Conservation (phyloP, 2,329 filamentous ascomycete species). For the Zymoseptoria crescenta region DNA sequence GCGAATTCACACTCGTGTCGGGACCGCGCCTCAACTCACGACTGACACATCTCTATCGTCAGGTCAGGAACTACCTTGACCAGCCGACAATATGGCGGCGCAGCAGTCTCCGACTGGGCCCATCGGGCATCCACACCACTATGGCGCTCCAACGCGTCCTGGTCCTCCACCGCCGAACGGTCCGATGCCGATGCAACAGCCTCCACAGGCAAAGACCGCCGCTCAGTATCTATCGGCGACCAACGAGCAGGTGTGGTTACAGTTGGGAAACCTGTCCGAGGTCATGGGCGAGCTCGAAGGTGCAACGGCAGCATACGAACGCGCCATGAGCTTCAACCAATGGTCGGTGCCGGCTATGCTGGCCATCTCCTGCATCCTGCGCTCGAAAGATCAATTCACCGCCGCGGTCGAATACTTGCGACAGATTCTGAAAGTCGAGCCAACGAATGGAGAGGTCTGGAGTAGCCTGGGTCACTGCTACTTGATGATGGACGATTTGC, state of each 20-base stretch:
- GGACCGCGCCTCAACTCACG: not conserved
- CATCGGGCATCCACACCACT: constrained; percentile 54
- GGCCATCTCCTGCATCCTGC: constrained; percentile 82
- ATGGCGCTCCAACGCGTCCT: constrained; percentile 58
- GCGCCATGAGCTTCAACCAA: constrained; percentile 76
- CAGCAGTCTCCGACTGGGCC: constrained; percentile 73
- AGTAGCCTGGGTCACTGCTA: constrained; percentile 96
- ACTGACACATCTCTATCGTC: not conserved
- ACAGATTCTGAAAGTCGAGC: constrained; percentile 82
- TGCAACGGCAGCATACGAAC: constrained; percentile 83
- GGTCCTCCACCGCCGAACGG: constrained; percentile 49
- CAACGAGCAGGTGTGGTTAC: constrained; percentile 86
- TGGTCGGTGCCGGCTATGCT: constrained; percentile 90
- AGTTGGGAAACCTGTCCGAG: constrained; percentile 82
- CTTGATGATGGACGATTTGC: constrained; percentile 96
- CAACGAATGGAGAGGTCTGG: constrained; percentile 89
- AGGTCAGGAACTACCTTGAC: not conserved
- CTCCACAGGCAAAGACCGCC: constrained; percentile 52
- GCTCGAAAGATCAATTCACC: constrained; percentile 86
- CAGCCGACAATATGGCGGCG: constrained; percentile 25
- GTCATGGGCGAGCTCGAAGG: constrained; percentile 81
- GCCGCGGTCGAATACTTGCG: constrained; percentile 91
- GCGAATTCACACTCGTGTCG: constrained; percentile 1
- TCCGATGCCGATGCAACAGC: constrained; percentile 36
- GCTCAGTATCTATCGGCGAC: constrained; percentile 68